Percentiles rank a stretch among this genome's conserved stretches.
Conservation (phyloP, 2,329 filamentous ascomycete species). For the Grosmannia serpens region DNA sequence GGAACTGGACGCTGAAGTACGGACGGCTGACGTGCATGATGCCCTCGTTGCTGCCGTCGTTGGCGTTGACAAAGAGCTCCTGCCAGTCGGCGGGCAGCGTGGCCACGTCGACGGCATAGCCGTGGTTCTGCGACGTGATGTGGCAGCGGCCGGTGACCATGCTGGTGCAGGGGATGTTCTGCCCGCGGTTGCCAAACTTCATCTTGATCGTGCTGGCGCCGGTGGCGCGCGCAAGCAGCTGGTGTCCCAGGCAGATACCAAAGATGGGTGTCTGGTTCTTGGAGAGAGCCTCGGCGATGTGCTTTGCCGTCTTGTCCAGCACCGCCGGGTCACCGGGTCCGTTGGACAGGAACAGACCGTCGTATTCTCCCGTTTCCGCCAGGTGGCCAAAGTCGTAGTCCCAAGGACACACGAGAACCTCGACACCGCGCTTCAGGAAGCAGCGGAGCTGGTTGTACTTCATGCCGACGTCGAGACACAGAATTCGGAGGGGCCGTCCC, state of each 20-base stretch:
- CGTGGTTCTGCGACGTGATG: conserved; percentile 98
- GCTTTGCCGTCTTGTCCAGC: conserved; percentile 66
- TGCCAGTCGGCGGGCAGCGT: conserved; percentile 72
- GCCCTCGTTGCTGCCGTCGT: conserved; percentile 96
- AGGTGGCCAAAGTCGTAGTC: conserved; percentile 78
- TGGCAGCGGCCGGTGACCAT: conserved; percentile 93
- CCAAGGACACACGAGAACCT: conserved; percentile 92
- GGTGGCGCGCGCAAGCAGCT: conserved; percentile 78
- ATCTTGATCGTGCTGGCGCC: conserved; percentile 85
- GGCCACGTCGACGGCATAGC: conserved; percentile 77
- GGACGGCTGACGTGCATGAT: conserved; percentile 78
- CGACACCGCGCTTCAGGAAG: conserved; percentile 79
- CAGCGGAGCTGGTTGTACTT: conserved; percentile 98
- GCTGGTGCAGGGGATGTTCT: conserved; percentile 97
- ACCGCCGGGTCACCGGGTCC: conserved; percentile 90
- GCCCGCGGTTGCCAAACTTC: conserved; percentile 98
- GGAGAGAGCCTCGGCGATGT: conserved; percentile 64
- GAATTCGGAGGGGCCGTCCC: conserved; percentile 72
- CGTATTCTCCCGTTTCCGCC: conserved; percentile 71
- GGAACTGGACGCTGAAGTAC: conserved; percentile 99
- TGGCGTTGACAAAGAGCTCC: conserved; percentile 95
- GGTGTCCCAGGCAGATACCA: conserved; percentile 92
- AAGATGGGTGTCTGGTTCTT: conserved; percentile 81
- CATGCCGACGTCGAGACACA: conserved; percentile 93
- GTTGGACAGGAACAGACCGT: conserved; percentile 96